Conservation (phyloP, 2,329 filamentous ascomycete genomes). For the Claviceps quebecensis region DNA sequence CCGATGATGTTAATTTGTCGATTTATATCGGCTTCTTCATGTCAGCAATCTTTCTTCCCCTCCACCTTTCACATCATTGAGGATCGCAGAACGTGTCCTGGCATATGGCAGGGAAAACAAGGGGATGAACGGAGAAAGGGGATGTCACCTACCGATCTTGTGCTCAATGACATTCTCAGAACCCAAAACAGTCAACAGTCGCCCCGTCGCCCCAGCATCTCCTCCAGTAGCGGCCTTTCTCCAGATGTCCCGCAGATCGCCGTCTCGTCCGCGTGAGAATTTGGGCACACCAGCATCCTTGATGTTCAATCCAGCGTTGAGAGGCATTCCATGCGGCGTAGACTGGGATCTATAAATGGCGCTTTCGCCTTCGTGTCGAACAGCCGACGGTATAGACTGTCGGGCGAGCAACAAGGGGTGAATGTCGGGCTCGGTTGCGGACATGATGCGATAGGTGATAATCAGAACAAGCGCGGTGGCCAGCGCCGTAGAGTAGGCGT, state of each 20-base stretch:
- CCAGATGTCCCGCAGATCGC: constrained; percentile 89
- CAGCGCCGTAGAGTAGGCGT: constrained; percentile 60
- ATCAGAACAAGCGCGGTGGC: constrained; percentile 51
- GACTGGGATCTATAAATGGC: constrained; percentile 74
- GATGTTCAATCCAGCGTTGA: constrained; percentile 66
- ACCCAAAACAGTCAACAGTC: constrained; percentile 67
- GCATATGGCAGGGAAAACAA: not conserved
- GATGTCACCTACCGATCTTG: constrained; percentile 33
- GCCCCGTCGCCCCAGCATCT: constrained; percentile 53
- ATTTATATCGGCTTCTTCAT: constrained; percentile 48
- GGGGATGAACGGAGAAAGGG: not conserved
- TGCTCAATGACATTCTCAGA: constrained; percentile 63
- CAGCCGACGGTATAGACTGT: constrained; percentile 63
- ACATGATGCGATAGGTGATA: constrained; percentile 56
- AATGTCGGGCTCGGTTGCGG: constrained; percentile 68
- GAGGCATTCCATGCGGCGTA: constrained; percentile 70
- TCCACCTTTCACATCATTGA: not conserved
- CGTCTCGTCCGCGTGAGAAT: constrained; percentile 72
- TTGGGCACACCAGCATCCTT: constrained; percentile 67
- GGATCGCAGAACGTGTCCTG: not conserved
- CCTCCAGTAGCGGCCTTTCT: constrained; percentile 51
- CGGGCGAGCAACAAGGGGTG: constrained; percentile 83
- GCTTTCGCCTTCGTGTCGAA: constrained; percentile 74
- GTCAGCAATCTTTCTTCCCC: constrained; percentile 3
- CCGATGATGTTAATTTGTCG: constrained; percentile 82